Base-by-base conservation (phyloP, 768 basidiomycete species). In the Mycena latifolia region DNA sequence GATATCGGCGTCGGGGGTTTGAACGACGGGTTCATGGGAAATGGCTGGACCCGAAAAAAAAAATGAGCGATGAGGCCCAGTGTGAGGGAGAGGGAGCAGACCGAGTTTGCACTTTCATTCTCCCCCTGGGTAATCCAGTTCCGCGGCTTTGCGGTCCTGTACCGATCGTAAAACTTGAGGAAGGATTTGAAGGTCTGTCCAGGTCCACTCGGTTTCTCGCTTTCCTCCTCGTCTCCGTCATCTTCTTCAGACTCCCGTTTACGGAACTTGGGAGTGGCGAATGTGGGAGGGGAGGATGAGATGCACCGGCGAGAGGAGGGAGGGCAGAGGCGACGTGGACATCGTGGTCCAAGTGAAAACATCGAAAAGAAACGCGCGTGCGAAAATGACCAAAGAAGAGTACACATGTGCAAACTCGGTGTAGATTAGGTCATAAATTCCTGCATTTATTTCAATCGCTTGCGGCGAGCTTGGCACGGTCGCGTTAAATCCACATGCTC, bases 1-100 rank as follows among this genome's bases (percentile, higher is more conserved):
- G 93, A 91, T 51, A 94, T 79, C 7, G 95, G 94, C 8, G 87
- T 77, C 14, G 92, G 92, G 7, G 95, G 95, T 70, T 85, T 87
- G 79, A 96, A 97, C 1, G 91, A 88, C 7, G 88, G 88, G 73
- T 97, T 96, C 78, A 93, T 81, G 15, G 93, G 93, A 75, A 96
- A 96, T 0, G 94, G 94, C 94, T 96, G 62, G 9, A n/a, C n/a
- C n/a, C n/a, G n/a, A n/a, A n/a, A 35, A 20, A 58, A 35, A 24
- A 25, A 54, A 66, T 69, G 8, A 47, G 63, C 63, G 52, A 67
- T 53, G 60, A 41, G 54, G 39, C 39, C 24, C n/a, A 10, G 31
- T 46, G 52, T 29, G 67, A 31, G 51, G 62, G 62, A 61, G n/a
- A 69, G 6, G 14, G 71, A 73, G 82, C 84, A 15, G 31, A 58